phyloP scores from a whole-genome alignment of 306 rosid genomes.

The Quercus wislizeni region DNA sequence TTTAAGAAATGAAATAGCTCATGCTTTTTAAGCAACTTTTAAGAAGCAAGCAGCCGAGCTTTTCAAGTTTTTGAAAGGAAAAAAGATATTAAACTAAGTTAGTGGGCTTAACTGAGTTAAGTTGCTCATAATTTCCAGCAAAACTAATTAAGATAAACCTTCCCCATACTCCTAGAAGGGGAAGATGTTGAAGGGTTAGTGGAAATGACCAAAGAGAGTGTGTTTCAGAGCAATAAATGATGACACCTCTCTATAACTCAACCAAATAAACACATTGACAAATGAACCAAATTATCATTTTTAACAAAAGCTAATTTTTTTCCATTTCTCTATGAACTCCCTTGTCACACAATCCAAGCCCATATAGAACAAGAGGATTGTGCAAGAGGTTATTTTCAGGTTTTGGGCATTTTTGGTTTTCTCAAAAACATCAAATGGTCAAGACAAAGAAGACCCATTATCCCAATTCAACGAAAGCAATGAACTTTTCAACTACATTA shows the following conservation, averaged over 20 bases:
- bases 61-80: too few relatives aligned
- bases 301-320: background rate
- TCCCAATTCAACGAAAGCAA: background rate
- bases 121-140: background rate
- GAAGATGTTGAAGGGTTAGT: background rate
- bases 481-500: background rate
- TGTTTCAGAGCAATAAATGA: background rate
- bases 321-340: background rate
- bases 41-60: background rate
- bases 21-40: background rate
- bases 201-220: background rate
- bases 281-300: background rate
- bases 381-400: background rate
- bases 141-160: background rate
- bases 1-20: background rate
- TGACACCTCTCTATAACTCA: background rate
- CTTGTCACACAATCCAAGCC: background rate
- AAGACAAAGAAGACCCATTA: constrained; percentile 2
- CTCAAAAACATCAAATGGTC: background rate
- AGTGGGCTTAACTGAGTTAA: background rate
- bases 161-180: background rate
- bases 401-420: background rate
- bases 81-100: background rate
- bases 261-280: background rate
- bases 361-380: background rate